These are phyloP conservation scores for Neurospora sp. DNA, from an alignment of 495 filamentous ascomycete species.

Conservation along the genomic window DNA sequence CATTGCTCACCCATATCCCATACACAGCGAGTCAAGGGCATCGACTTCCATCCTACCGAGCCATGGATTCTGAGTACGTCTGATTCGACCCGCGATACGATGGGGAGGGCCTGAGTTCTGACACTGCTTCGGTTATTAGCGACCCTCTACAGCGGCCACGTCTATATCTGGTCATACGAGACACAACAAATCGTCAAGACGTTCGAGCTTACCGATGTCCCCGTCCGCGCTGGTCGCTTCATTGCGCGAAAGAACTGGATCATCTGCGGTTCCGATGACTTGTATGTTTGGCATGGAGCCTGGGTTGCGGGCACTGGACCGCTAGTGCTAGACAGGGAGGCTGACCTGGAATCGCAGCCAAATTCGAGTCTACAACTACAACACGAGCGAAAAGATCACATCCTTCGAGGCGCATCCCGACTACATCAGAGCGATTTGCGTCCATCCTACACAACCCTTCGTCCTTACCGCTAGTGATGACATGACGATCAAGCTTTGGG, in stretches of 20 bases:
- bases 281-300: conserved; percentile 51
- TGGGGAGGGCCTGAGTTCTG: not conserved
- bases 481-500: conserved; percentile 99
- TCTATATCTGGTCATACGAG: conserved; percentile 99
- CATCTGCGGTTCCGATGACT: conserved; percentile 96
- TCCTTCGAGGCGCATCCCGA: conserved; percentile 97
- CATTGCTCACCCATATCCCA: conserved; percentile 2
- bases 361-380: conserved; percentile 73
- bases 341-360: conserved; percentile 14
- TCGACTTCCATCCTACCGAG: conserved; percentile 94
- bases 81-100: not conserved
- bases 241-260: conserved; percentile 99
- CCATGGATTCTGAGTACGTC: conserved; percentile 80
- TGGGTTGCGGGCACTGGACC: not conserved
- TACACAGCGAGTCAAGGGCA: conserved; percentile 90
- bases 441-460: conserved; percentile 95
- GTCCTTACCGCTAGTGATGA: conserved; percentile 97
- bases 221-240: conserved; percentile 93
- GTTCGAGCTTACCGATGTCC: conserved; percentile 98
- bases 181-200: conserved; percentile 97
- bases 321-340: not conserved
- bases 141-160: conserved; percentile 94
- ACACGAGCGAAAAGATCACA: conserved; percentile 98
- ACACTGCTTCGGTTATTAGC: conserved; percentile 9
- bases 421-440: conserved; percentile 93